Evolutionary conservation across 306 rosid species (phyloP), one percentile per base, ranked within the genome.

Genomic region (Amphicarpaea edgeworthii): DNA sequence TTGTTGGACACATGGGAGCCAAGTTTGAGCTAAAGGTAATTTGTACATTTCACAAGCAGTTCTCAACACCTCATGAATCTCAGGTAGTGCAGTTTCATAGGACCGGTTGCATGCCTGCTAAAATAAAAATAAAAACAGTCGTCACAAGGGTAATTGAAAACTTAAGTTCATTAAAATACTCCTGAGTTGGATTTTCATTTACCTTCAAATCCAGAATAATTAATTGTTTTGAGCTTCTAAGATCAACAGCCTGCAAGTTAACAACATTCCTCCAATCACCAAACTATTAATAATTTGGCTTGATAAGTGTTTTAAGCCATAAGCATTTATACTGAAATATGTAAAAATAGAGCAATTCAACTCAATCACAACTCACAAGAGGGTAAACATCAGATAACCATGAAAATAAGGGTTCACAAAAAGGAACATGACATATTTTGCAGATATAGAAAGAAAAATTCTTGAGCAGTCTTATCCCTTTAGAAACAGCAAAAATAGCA

Each of bases 1-100:
- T 79, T 89, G 97, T 79, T 87, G 93, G 50, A 84, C 70, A 84
- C 99, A 95, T 6, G 90, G 80, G 16, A 87, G 83, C 99, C 99
- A 96, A 45, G 98, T 89, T 83, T 96, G 99, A 54, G 96, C 99
- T 66, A 96, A 87, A 51, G 98, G 98, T 72, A 96, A 88, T 46
- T 83, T 87, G 78, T 96, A 90, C 45, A 86, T 86, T 82, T 89
- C 88, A 40, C 99, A 96, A 49, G 99, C 99, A 28, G 86, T 79
- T 87, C 87, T 87, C 75, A 93, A 77, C 53, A 88, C 86, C 79
- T 83, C 86, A 72, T 43, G 90, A 81, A 96, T 92, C 90, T 96
- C 98, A 0, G 90, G 86, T 71, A 96, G 69, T 61, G 86, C 91
- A 64, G 93, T 88, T 57, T 86, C 89, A 66, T 85, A 87, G 68